Conservation (phyloP, 768 basidiomycete genomes). For the Lanmaoa pseudosensibilis region DNA sequence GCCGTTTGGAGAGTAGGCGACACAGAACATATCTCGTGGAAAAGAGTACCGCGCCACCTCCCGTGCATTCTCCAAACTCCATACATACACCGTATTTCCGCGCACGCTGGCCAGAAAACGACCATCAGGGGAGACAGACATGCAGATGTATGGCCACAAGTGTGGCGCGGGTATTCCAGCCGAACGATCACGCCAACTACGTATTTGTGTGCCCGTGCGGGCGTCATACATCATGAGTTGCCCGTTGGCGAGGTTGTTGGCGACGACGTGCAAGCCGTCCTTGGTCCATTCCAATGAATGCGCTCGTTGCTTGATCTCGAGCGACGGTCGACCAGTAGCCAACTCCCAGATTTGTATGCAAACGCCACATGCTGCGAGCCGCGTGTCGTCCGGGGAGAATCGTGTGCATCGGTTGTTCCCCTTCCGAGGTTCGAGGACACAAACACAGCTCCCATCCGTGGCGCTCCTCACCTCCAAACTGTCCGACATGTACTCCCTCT, state of each 20-base stretch:
- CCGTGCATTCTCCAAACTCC: slow-evolving; percentile 14
- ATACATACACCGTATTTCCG: slow-evolving; percentile 16
- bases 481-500: slow-evolving; percentile 29
- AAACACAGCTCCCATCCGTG: slow-evolving; percentile 13
- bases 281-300: slow-evolving; percentile 28
- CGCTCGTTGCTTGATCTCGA: slow-evolving; percentile 28
- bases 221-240: slow-evolving; percentile 27
- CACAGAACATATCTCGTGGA: slow-evolving; percentile 25
- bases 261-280: slow-evolving; percentile 19
- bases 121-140: slow-evolving; percentile 23
- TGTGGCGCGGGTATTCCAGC: slow-evolving; percentile 1
- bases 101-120: slow-evolving; percentile 22
- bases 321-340: slow-evolving; percentile 14
- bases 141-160: slow-evolving; percentile 25
- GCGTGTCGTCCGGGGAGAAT: slow-evolving; percentile 25
- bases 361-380: slow-evolving; percentile 24
- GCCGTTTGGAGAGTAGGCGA: slow-evolving; percentile 24
- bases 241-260: slow-evolving; percentile 25
- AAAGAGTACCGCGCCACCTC: slow-evolving; percentile 23
- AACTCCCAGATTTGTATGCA: slow-evolving; percentile 28
- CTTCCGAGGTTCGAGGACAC: slow-evolving; percentile 23
- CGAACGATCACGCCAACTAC: slow-evolving; percentile 19
- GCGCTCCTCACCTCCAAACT: slow-evolving; percentile 17
- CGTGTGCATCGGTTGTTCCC: slow-evolving; percentile 27
- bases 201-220: slow-evolving; percentile 17